Base-by-base conservation (phyloP, 495 filamentous ascomycete genomes). In the Tuber aestivum region DNA sequence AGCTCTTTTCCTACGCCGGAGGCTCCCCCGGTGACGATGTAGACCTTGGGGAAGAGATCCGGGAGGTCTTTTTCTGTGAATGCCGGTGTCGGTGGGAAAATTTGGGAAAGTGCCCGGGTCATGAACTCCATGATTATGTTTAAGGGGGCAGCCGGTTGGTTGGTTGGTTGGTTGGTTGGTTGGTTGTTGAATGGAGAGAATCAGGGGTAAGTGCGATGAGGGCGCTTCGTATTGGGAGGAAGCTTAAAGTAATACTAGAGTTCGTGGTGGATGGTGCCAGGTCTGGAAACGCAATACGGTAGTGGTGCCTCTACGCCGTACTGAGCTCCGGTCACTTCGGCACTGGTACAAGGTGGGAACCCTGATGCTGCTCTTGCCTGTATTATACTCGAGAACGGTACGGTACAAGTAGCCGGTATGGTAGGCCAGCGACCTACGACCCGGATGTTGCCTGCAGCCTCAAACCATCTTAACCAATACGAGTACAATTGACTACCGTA, bases 1-100 rank as follows among this genome's bases (percentile, higher is more conserved):
- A 87, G 79, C 65, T 85, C 84, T 38, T 82, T 75, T 3, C 85
- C 86, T 41, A 87, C 71, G n/a, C 86, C 86, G 0, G 84, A 83
- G 10, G 78, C 74, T 1, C 80, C 84, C 14, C 86, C 86, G 1
- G 86, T 87, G 27, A 87, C 77, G 38, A 87, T 75, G 32, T 71
- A 80, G 23, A 80, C 79, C 20, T 23, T 69, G 10, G 40, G 32
- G 9, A 8, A 9, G 7, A 80, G 79, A 41, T 50, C 21, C 5
- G 75, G 74, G 9, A 80, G 71, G 72, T 80, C 74, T 32, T 75
- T 73, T 37, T 80, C 71, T 3, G 78, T 80, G 68, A 80, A 79
- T 14, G 40, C 32, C 0, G 78, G 76, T 5, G 69, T 20, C 6
- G 76, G 76, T 7, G 69, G 72, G 21, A 37, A 77, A 0, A 48